phyloP scores from a whole-genome alignment of 305 asterid genomes.

The Rubia tinctorum region DNA sequence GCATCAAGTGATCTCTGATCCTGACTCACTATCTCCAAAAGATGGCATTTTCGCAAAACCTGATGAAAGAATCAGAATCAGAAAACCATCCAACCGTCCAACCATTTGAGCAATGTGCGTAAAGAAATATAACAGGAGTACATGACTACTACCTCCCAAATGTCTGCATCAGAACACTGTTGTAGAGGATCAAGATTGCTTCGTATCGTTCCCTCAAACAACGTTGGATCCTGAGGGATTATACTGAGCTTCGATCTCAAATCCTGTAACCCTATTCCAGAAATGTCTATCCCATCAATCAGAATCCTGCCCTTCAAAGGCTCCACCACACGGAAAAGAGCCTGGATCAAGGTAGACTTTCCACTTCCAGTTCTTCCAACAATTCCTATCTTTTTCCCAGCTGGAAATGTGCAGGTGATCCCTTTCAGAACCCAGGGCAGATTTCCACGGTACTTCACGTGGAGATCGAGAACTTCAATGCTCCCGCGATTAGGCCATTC shows the following conservation, averaged over 20 bases:
- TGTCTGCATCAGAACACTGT: constrained; percentile 55
- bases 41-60: constrained; percentile 71
- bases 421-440: constrained; percentile 79
- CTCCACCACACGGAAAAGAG: constrained; percentile 82
- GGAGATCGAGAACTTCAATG: constrained; percentile 55
- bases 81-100: no score
- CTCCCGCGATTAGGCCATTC: constrained; percentile 68
- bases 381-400: constrained; percentile 61
- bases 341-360: constrained; percentile 81
- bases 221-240: constrained; percentile 81
- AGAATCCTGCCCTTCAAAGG: constrained; percentile 59
- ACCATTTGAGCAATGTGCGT: not conserved
- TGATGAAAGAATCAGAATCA: constrained; percentile 15
- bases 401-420: constrained; percentile 65
- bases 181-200: constrained; percentile 69
- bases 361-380: constrained; percentile 97
- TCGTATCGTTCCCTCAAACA: constrained; percentile 82
- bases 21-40: constrained; percentile 53
- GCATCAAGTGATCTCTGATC: constrained; percentile 65
- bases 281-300: constrained; percentile 67
- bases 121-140: not conserved
- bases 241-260: constrained; percentile 67
- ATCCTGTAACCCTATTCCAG: constrained; percentile 65
- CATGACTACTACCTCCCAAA: constrained; percentile 59
- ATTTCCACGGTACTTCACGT: constrained; percentile 56